Evolutionary conservation across 139 green algal species (phyloP), one percentile per base, ranked within the genome.

Genomic region (Bryopsis sp.): DNA sequence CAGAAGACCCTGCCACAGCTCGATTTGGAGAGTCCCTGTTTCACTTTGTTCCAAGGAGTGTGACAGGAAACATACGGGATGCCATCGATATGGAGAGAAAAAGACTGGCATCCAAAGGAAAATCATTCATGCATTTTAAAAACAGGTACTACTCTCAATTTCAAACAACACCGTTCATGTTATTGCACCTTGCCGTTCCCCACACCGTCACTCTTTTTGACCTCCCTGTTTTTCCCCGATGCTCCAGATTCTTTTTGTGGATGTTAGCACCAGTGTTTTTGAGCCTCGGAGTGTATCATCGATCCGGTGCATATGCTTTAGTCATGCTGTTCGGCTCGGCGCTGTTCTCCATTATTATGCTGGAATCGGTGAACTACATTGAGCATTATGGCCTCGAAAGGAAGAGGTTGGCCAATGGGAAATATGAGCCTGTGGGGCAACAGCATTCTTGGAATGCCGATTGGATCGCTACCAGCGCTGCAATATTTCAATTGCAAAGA

Each of bases 321-420:
- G n/a, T 68, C 19, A 31, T 62, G 34, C 54, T 76, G 60, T 58
- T 58, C 31, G 26, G n/a, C 28, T 1, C 57, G 63, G 59, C 34
- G 3, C 3, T 71, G 4, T 58, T 58, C 47, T 36, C 34, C 29
- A 33, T 76, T 33, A 6, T 68, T 8, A 37, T 66, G 28, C 47
- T 76, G 39, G 35, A 68, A 26, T 19, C n/a, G 8, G 79, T 87
- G 24, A 84, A 89, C 73, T 89, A 85, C 74, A 48, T 89, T 32
- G 79, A 89, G 72, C 83, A 89, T 67, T 89, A 87, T 58, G 81
- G 81, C 3, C 68, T 89, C 29, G 28, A 48, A 39, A 72, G 83
- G 38, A 50, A 66, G 2, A 59, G 6, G 8, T 15, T 58, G 3
- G 46, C 47, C 31, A 35, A 35, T 70, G 29, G 31, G 58, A 80